These are phyloP conservation scores for Canavalia ensiformis DNA, from an alignment of 306 rosid species.

Conservation along the genomic window DNA sequence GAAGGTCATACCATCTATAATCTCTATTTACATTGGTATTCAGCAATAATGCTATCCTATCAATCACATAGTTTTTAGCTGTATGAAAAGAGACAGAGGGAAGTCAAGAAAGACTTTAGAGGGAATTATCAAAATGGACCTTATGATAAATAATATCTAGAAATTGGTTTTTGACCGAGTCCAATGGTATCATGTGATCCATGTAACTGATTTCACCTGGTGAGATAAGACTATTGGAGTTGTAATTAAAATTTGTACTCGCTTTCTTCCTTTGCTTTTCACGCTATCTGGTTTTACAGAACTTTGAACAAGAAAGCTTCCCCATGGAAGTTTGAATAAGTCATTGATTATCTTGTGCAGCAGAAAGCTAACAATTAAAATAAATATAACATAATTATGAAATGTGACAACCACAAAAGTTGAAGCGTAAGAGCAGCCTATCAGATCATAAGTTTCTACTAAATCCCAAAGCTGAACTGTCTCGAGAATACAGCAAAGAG, in stretches of 20 bases:
- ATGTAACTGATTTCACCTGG: too few relatives aligned
- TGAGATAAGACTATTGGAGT: too few relatives aligned
- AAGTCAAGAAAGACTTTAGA: too few relatives aligned
- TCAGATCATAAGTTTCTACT: slow-evolving; percentile 18
- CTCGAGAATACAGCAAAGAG: slow-evolving; percentile 6
- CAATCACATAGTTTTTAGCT: too few relatives aligned
- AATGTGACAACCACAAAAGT: neutral
- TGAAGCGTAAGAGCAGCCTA: neutral
- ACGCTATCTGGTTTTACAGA: slow-evolving; percentile 18
- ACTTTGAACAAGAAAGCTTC: slow-evolving; percentile 25
- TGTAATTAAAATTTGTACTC: slow-evolving; percentile 6
- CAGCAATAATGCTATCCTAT: too few relatives aligned
- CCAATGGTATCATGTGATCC: too few relatives aligned
- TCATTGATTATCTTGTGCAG: slow-evolving; percentile 2
- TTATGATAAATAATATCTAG: too few relatives aligned
- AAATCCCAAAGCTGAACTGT: neutral
- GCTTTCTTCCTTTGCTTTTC: neutral
- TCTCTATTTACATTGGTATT: too few relatives aligned
- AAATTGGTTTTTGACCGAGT: too few relatives aligned
- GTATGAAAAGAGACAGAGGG: too few relatives aligned
- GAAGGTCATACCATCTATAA: too few relatives aligned
- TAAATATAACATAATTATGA: slow-evolving; percentile 16
- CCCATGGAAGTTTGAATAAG: neutral
- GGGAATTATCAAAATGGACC: too few relatives aligned
- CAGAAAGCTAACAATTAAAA: slow-evolving; percentile 30